A percentile compares a stretch with the other conserved stretches of the same genome.
phyloP scores from a whole-genome alignment of 768 basidiomycete genomes.

The Phylloporus scabripes region DNA sequence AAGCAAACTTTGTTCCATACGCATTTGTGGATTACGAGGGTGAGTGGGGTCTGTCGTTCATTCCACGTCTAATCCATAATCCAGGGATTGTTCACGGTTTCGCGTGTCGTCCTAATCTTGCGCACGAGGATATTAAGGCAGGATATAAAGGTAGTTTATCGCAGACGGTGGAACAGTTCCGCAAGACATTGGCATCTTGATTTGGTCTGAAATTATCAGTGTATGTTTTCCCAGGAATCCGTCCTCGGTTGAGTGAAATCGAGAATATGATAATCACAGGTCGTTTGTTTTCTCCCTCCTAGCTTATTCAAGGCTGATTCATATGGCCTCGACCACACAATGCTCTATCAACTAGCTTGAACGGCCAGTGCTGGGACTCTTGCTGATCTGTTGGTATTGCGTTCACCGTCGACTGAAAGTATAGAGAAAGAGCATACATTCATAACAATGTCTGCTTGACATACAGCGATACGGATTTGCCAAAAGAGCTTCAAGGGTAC shows the following conservation, averaged over 20 bases:
- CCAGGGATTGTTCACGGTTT: constrained; percentile 46
- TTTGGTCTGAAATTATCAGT: neutral
- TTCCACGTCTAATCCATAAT: constrained; percentile 2
- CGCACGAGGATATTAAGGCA: constrained; percentile 37
- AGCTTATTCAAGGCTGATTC: no score
- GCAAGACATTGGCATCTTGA: constrained; percentile 29
- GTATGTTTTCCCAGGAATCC: no score
- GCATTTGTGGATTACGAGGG: constrained; percentile 36
- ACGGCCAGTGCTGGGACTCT: no score
- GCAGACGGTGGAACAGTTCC: constrained; percentile 40
- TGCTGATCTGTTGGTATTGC: neutral
- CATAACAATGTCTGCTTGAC: constrained; percentile 27
- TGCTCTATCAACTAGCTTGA: no score
- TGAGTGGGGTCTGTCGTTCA: constrained; percentile 3
- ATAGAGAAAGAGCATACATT: constrained; percentile 1
- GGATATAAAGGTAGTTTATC: constrained; percentile 41
- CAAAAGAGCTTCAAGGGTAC: no score
- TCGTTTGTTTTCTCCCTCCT: neutral
- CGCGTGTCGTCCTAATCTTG: constrained; percentile 41
- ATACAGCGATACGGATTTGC: constrained; percentile 1
- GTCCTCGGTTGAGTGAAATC: neutral
- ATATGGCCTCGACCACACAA: neutral
- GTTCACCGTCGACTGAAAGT: neutral
- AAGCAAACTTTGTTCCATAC: constrained; percentile 27
- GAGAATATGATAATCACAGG: neutral